These are phyloP conservation scores for Linaria vulgaris DNA, from an alignment of 257 asterid species.

Conservation along the genomic window DNA sequence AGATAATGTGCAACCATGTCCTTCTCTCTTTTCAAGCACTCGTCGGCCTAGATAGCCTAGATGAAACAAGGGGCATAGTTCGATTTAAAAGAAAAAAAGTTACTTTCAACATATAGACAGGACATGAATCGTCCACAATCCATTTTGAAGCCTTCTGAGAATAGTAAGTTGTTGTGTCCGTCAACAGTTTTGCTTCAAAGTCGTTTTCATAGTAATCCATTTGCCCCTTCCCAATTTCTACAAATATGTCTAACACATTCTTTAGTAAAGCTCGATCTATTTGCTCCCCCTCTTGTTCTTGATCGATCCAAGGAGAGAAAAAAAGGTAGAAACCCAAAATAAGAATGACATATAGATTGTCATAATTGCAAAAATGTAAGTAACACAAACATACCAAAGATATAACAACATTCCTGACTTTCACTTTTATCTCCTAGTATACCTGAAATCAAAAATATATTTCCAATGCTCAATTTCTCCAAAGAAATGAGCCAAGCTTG, in stretches of 20 bases:
- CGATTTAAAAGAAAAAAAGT: background rate
- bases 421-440: constrained; percentile 68
- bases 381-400: constrained; percentile 61
- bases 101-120: constrained; percentile 93
- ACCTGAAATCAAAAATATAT: constrained; percentile 57
- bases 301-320: constrained; percentile 61
- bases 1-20: constrained; percentile 95
- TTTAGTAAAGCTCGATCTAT: constrained; percentile 89
- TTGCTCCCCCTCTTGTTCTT: constrained; percentile 98
- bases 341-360: constrained; percentile 23
- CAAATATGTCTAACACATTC: constrained; percentile 91
- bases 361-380: background rate
- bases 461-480: constrained; percentile 3
- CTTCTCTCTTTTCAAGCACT: constrained; percentile 77
- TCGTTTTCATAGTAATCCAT: constrained; percentile 85
- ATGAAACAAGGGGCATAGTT: constrained; percentile 23
- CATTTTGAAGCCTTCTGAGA: constrained; percentile 97
- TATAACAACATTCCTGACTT: constrained; percentile 93
- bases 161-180: constrained; percentile 88
- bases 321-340: constrained; percentile 13
- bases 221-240: constrained; percentile 95
- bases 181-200: constrained; percentile 83
- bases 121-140: constrained; percentile 98
- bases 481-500: background rate
- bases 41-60: constrained; percentile 70